A percentile compares a stretch with the other conserved stretches of the same genome.
These are phyloP conservation scores for Ganoderma boninense DNA, from an alignment of 1,284 basidiomycete genomes.

Conservation along the genomic window DNA sequence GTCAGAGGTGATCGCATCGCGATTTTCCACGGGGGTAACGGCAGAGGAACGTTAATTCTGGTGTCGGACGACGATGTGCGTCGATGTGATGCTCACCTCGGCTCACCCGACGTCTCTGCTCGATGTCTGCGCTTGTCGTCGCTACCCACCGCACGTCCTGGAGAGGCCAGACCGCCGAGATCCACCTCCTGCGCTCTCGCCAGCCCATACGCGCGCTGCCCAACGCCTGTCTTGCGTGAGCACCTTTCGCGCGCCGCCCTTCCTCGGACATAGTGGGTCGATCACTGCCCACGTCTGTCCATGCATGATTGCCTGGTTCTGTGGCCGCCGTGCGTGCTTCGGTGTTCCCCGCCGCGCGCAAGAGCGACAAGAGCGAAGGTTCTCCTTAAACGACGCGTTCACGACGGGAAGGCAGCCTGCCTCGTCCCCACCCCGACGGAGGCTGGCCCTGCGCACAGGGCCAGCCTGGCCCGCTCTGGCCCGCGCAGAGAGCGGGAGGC, in stretches of 20 bases:
- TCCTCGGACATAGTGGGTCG: slow-evolving; percentile 15
- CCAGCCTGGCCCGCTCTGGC: slow-evolving; percentile 24
- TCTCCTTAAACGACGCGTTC: slow-evolving; percentile 13
- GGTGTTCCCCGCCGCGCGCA: slow-evolving; percentile 22
- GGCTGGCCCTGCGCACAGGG: slow-evolving; percentile 9
- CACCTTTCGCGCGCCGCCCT: background rate
- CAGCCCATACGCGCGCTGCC: background rate
- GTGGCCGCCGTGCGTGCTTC: slow-evolving; percentile 13
- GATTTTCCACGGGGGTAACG: background rate
- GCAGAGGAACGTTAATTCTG: background rate
- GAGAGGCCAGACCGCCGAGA: slow-evolving; percentile 17
- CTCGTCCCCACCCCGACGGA: slow-evolving; percentile 31
- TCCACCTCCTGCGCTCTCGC: background rate
- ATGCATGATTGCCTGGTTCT: slow-evolving; percentile 1
- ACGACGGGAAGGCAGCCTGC: slow-evolving; percentile 4
- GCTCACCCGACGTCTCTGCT: background rate
- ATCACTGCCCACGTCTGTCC: background rate
- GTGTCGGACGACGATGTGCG: background rate
- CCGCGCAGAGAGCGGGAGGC: background rate
- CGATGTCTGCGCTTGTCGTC: slow-evolving; percentile 5
- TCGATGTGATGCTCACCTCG: slow-evolving; percentile 13
- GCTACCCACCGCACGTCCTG: slow-evolving; percentile 5
- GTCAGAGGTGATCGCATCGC: slow-evolving; percentile 6
- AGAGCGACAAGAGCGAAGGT: background rate
- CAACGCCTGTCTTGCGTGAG: background rate